A percentile compares a stretch with the other conserved stretches of the same genome.
phyloP scores from a whole-genome alignment of 1,139 yeast species.

The Geotrichum fermentans region DNA sequence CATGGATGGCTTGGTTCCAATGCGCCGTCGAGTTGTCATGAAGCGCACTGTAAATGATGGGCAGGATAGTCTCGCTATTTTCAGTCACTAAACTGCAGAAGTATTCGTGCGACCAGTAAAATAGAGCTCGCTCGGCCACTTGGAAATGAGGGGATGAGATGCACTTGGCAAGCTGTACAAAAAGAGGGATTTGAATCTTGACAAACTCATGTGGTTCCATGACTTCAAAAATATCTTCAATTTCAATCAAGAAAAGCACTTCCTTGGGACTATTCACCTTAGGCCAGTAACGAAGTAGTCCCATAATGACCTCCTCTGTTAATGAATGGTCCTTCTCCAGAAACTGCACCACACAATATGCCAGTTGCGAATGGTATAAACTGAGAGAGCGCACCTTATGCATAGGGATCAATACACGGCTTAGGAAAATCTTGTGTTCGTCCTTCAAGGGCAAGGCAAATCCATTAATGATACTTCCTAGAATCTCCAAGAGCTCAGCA shows the following conservation, averaged over 20 bases:
- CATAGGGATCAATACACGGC: slow-evolving; percentile 84
- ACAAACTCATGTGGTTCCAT: slow-evolving; percentile 91
- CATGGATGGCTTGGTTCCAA: slow-evolving; percentile 93
- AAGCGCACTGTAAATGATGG: slow-evolving; percentile 84
- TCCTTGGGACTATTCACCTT: slow-evolving; percentile 93
- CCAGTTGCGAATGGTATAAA: slow-evolving; percentile 91
- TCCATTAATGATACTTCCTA: slow-evolving; percentile 95
- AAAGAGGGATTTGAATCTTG: slow-evolving; percentile 87
- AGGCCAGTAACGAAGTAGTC: slow-evolving; percentile 93
- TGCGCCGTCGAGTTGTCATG: slow-evolving; percentile 63
- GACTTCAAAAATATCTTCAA: slow-evolving; percentile 94
- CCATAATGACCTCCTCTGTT: slow-evolving; percentile 94
- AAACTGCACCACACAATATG: slow-evolving; percentile 95
- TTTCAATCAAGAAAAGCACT: slow-evolving; percentile 89
- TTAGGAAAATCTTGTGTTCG: slow-evolving; percentile 88
- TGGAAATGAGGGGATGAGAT: slow-evolving; percentile 95
- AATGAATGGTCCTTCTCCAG: slow-evolving; percentile 86
- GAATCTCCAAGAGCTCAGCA: slow-evolving; percentile 87
- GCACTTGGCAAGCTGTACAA: slow-evolving; percentile 91
- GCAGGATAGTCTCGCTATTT: slow-evolving; percentile 82
- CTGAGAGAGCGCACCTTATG: slow-evolving; percentile 88
- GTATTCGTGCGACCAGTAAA: slow-evolving; percentile 93
- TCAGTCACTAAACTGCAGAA: slow-evolving; percentile 86
- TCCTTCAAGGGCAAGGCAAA: slow-evolving; percentile 96
- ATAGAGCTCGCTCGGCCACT: slow-evolving; percentile 90